phyloP scores from a whole-genome alignment of 2,329 filamentous ascomycete genomes.

The Colletotrichum theobromicola region DNA sequence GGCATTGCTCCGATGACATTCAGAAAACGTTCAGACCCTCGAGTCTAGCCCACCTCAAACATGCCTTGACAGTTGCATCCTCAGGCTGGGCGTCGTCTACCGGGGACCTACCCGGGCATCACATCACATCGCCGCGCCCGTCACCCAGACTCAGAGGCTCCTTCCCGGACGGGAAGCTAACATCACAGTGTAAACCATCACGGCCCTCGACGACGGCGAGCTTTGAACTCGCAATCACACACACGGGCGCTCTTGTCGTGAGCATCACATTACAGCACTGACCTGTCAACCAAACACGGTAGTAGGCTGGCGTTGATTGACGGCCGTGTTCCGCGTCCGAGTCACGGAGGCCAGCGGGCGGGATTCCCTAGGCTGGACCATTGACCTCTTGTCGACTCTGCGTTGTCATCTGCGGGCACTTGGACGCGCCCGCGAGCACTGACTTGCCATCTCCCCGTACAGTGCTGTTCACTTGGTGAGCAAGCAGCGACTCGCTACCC shows the following conservation, averaged over 20 bases:
- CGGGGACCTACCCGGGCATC: background rate
- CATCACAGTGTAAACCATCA: background rate
- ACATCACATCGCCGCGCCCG: background rate
- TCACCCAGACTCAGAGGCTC: background rate
- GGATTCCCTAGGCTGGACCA: background rate
- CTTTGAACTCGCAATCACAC: background rate
- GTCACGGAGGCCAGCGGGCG: background rate
- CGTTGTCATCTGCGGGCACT: slow-evolving; percentile 6
- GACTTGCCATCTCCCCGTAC: background rate
- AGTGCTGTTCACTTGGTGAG: background rate
- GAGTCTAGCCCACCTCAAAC: background rate
- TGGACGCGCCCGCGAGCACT: background rate
- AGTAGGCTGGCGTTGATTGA: background rate
- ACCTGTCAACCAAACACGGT: background rate
- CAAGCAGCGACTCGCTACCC: background rate
- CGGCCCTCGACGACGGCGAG: background rate
- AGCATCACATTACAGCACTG: background rate
- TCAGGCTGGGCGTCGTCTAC: background rate
- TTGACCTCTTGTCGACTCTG: background rate
- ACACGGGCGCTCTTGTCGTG: background rate
- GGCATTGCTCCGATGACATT: background rate
- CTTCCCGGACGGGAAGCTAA: background rate
- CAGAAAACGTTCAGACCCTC: background rate
- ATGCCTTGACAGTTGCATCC: background rate
- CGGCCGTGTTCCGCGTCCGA: background rate